phyloP scores from a whole-genome alignment of 495 filamentous ascomycete species.

The Penicillium verhagenii region DNA sequence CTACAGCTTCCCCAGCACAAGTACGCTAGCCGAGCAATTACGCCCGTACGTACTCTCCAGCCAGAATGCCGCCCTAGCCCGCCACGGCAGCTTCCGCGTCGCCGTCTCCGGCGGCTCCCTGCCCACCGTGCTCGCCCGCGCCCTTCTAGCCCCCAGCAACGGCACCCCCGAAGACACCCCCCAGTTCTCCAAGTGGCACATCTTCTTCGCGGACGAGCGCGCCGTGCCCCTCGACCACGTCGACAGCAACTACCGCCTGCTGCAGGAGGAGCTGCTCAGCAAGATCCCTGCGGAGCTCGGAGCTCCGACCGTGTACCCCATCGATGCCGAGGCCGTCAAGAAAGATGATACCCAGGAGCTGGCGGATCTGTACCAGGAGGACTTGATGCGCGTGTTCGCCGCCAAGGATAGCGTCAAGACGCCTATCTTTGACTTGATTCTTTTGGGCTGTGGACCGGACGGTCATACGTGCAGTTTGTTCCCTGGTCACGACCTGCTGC shows the following conservation, averaged over 20 bases:
- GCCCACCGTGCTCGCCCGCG: slow-evolving; percentile 77
- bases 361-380: slow-evolving; percentile 89
- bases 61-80: slow-evolving; percentile 74
- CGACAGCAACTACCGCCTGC: slow-evolving; percentile 89
- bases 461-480: slow-evolving; percentile 97
- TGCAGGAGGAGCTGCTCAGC: slow-evolving; percentile 83
- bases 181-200: slow-evolving; percentile 86
- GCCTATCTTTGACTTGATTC: slow-evolving; percentile 89
- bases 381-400: slow-evolving; percentile 78
- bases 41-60: slow-evolving; percentile 75
- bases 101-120: slow-evolving; percentile 94
- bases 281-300: slow-evolving; percentile 71
- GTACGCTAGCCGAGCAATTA: slow-evolving; percentile 69
- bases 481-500: slow-evolving; percentile 80
- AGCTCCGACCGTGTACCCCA: slow-evolving; percentile 70
- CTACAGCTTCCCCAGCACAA: slow-evolving; percentile 69
- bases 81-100: slow-evolving; percentile 83
- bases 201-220: slow-evolving; percentile 98
- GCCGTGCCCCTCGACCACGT: slow-evolving; percentile 85
- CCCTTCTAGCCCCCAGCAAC: slow-evolving; percentile 64
- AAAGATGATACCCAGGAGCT: slow-evolving; percentile 88
- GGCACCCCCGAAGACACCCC: slow-evolving; percentile 59
- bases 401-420: slow-evolving; percentile 84
- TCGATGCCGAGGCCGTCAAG: slow-evolving; percentile 68
- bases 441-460: slow-evolving; percentile 92